Evolutionary conservation across 352 stramenopile species (phyloP).

Genomic region (Halophytophthora batemanensis): DNA sequence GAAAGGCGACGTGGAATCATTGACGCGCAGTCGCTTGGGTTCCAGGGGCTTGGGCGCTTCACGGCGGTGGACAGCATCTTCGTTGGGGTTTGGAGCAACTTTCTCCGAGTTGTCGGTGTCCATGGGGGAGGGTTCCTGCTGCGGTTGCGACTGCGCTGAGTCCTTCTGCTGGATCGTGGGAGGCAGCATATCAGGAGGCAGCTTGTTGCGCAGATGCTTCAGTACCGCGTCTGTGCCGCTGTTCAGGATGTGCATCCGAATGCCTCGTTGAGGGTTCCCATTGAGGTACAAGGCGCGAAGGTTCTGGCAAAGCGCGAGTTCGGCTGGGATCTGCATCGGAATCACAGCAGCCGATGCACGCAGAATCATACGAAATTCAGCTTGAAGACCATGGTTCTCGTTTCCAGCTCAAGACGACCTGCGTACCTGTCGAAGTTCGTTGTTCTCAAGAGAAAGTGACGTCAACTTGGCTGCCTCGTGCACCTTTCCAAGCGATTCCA

Average conservation of each 20-base stretch:
- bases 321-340: slow-evolving; percentile 55
- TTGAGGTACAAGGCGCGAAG: slow-evolving; percentile 58
- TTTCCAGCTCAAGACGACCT: not conserved
- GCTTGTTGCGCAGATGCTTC: slow-evolving; percentile 62
- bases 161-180: slow-evolving; percentile 18
- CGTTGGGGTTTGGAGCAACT: slow-evolving; percentile 15
- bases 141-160: too few relatives aligned
- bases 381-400: not conserved
- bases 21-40: slow-evolving; percentile 28
- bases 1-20: slow-evolving; percentile 17
- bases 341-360: not conserved
- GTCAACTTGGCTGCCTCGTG: slow-evolving; percentile 58
- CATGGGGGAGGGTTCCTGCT: slow-evolving; percentile 6
- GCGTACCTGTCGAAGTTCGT: slow-evolving; percentile 66
- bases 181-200: slow-evolving; percentile 29
- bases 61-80: slow-evolving; percentile 3
- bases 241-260: slow-evolving; percentile 64
- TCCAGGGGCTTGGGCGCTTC: slow-evolving; percentile 16
- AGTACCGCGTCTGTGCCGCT: slow-evolving; percentile 70
- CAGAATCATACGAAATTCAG: not conserved
- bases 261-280: slow-evolving; percentile 76
- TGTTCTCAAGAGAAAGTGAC: slow-evolving; percentile 81
- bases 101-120: slow-evolving; percentile 13
- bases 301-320: slow-evolving; percentile 54
- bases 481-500: slow-evolving; percentile 61